Conservation (phyloP, 345 rosid genomes). For the Pugionium cornutum region DNA sequence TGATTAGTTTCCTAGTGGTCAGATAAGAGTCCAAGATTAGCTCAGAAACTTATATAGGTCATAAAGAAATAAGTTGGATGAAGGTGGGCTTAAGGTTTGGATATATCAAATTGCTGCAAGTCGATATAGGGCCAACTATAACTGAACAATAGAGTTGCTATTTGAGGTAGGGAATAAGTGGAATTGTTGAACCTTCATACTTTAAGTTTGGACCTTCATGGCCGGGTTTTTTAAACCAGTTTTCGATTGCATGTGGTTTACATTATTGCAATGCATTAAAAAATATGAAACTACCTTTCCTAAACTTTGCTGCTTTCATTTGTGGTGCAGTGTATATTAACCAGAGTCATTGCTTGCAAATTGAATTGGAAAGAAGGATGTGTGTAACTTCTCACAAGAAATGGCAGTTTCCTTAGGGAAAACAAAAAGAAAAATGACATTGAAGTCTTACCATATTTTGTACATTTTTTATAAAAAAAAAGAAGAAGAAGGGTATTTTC, state of each 20-base stretch:
- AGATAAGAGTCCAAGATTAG: conserved; percentile 6
- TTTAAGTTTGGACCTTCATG: background rate
- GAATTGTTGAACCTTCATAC: background rate
- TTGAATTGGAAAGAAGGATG: conserved; percentile 26
- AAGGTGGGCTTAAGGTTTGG: too few relatives aligned
- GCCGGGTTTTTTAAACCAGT: conserved; percentile 1
- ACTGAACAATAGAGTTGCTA: conserved; percentile 3
- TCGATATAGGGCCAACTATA: conserved; percentile 4
- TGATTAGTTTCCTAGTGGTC: background rate
- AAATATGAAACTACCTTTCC: background rate
- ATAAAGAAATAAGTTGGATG: too few relatives aligned
- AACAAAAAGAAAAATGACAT: conserved; percentile 7
- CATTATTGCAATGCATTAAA: conserved; percentile 7
- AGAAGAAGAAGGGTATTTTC: background rate
- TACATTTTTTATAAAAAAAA: conserved; percentile 13
- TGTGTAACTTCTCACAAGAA: conserved; percentile 6
- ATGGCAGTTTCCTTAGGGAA: conserved; percentile 27
- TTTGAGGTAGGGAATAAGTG: background rate
- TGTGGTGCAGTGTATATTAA: conserved; percentile 26
- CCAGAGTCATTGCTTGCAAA: conserved; percentile 28
- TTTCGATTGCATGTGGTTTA: background rate
- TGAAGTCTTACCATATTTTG: conserved; percentile 33
- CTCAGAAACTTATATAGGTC: background rate
- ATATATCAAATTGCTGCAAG: conserved; percentile 13
- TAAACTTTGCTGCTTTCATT: conserved; percentile 18